phyloP scores from a whole-genome alignment of 2,329 filamentous ascomycete species.

The Talaromyces albobiverticillius region DNA sequence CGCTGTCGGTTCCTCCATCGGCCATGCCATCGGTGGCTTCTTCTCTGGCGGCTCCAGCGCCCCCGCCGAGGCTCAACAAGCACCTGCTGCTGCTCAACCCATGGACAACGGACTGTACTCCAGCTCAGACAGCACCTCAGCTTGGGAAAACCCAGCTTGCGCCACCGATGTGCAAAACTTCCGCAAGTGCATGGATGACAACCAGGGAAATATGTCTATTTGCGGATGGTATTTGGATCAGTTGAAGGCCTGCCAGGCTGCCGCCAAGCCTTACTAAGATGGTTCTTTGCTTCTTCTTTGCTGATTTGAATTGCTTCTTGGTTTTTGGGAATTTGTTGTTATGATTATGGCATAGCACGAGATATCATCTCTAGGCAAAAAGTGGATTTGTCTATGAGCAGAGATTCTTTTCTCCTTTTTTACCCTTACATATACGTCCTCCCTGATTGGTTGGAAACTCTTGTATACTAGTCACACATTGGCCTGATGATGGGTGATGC shows the following conservation, averaged over 20 bases:
- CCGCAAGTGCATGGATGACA: constrained; percentile 94
- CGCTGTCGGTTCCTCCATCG: constrained; percentile 90
- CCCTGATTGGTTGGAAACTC: background rate
- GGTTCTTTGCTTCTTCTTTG: constrained; percentile 13
- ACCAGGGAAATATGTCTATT: constrained; percentile 89
- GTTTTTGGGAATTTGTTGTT: no score
- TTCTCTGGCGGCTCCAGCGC: constrained; percentile 70
- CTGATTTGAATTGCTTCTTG: constrained; percentile 1
- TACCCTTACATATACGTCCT: background rate
- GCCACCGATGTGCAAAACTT: constrained; percentile 77
- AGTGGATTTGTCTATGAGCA: constrained; percentile 8
- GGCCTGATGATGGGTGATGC: constrained; percentile 5
- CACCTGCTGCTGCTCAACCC: constrained; percentile 51
- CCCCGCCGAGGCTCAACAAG: constrained; percentile 49
- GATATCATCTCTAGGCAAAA: constrained; percentile 12
- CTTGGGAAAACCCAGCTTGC: constrained; percentile 63
- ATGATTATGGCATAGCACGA: constrained; percentile 11
- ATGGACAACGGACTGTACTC: constrained; percentile 48
- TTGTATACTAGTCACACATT: constrained; percentile 12
- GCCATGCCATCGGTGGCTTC: constrained; percentile 86
- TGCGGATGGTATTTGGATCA: constrained; percentile 99
- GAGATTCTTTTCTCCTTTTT: constrained; percentile 1
- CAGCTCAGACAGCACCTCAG: constrained; percentile 28
- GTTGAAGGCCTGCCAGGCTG: constrained; percentile 83
- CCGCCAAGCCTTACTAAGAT: constrained; percentile 66